phyloP scores from a whole-genome alignment of 495 filamentous ascomycete species.

The Lasiosphaeris hirsuta region DNA sequence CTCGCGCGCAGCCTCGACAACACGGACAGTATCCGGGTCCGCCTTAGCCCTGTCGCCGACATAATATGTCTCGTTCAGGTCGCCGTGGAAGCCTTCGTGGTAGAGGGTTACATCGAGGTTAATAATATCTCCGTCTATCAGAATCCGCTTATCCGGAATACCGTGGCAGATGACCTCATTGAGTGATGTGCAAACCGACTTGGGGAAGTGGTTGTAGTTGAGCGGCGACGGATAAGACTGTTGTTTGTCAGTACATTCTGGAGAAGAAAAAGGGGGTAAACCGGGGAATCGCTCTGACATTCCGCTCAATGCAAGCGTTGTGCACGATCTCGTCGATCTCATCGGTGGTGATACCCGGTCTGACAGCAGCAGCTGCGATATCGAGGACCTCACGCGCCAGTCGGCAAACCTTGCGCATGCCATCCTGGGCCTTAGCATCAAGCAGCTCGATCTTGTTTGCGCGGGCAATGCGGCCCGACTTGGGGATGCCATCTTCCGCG shows the following conservation, averaged over 20 bases:
- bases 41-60: constrained; percentile 72
- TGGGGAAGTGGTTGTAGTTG: constrained; percentile 96
- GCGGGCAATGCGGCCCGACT: constrained; percentile 64
- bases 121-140: constrained; percentile 82
- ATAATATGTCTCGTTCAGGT: constrained; percentile 92
- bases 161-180: constrained; percentile 98
- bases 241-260: constrained; percentile 23
- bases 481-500: constrained; percentile 74
- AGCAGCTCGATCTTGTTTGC: constrained; percentile 79
- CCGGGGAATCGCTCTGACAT: constrained; percentile 53
- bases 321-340: constrained; percentile 95
- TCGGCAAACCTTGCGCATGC: constrained; percentile 90
- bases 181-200: constrained; percentile 91
- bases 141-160: constrained; percentile 75
- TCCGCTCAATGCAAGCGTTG: constrained; percentile 88
- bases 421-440: constrained; percentile 70
- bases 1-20: constrained; percentile 77
- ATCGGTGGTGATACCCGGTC: constrained; percentile 91
- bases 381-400: constrained; percentile 90
- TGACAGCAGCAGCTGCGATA: constrained; percentile 74
- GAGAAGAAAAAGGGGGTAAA: background rate
- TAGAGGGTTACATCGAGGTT: constrained; percentile 89
- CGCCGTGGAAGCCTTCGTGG: constrained; percentile 83
- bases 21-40: constrained; percentile 75
- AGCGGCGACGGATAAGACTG: constrained; percentile 95